Conservation (phyloP, 441 rosid genomes). For the Pelargonium cotyledonis region DNA sequence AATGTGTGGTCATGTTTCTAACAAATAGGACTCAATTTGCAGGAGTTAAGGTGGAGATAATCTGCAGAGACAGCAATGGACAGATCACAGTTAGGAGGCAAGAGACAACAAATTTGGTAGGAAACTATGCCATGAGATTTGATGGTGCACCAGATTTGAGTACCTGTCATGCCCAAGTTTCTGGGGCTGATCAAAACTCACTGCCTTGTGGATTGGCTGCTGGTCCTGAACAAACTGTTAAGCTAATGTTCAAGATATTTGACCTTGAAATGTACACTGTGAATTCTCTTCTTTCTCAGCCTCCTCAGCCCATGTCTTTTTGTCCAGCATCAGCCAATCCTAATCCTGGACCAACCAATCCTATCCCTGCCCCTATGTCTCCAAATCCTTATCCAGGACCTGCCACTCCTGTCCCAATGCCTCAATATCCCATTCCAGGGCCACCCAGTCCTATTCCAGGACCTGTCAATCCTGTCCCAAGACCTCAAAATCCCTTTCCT, state of each 20-base stretch:
- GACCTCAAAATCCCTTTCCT: background rate
- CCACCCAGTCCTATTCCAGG: background rate
- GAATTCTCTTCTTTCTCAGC: slow-evolving; percentile 66
- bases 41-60: slow-evolving; percentile 56
- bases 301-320: slow-evolving; percentile 55
- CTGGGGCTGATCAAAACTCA: slow-evolving; percentile 41
- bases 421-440: slow-evolving; percentile 9
- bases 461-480: background rate
- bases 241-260: slow-evolving; percentile 47
- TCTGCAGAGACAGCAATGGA: slow-evolving; percentile 53
- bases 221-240: slow-evolving; percentile 56
- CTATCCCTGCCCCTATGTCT: slow-evolving; percentile 18
- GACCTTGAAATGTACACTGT: slow-evolving; percentile 45
- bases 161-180: slow-evolving; percentile 61
- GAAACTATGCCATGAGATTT: slow-evolving; percentile 58
- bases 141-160: slow-evolving; percentile 74
- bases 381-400: slow-evolving; percentile 18
- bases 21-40: slow-evolving; percentile 3
- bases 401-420: slow-evolving; percentile 14
- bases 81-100: slow-evolving; percentile 52
- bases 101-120: slow-evolving; percentile 63
- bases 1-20: background rate
- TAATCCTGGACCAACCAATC: slow-evolving; percentile 52
- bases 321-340: slow-evolving; percentile 47
- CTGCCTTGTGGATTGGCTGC: slow-evolving; percentile 45